Base-by-base conservation (phyloP, 768 basidiomycete genomes). In the Favolaschia claudopus region DNA sequence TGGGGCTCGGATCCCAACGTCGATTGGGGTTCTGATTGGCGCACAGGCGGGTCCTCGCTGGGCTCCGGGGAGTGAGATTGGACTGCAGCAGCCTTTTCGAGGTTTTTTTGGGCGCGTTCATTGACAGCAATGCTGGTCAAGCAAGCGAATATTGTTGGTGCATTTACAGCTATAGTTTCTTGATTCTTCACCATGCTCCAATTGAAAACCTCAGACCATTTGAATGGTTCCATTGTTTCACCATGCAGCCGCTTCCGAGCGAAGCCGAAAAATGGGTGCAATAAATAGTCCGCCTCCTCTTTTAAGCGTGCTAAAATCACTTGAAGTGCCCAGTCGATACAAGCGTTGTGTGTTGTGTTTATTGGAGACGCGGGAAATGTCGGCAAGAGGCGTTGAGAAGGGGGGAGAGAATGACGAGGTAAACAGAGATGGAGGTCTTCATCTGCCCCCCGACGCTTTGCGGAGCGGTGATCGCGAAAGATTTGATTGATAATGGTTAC, bases 351-450 rank as follows among this genome's bases (percentile, higher is more conserved):
- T 22, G 55, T 56, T 13, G 17, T 38, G 15, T 56, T 46, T 7
- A 28, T 12, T 1, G n/a, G 15, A 15, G 12, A 5, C 6, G 28
- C 17, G 0, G 55, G 55, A 34, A 57, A 31, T 20, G n/a, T 25
- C 22, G 55, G 46, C 7, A 32, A 20, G 24, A 49, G 46, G 1
- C 55, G 55, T 12, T 32, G 46, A n/a, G 55, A 57, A 15, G 55
- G 55, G 17, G 55, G 55, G 34, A 57, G 55, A 1, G 55, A 45
- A 37, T 57, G 15, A 1, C 55, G 55, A 27, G 55, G 55, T 15
- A 57, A 32, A 34, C 34, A 45, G 15, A 57, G 15, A 33, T 34
- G 24, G 5, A 46, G 17, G 4, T 37, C 28, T 1, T 48, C 46
- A 17, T 32, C 46, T 4, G n/a, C 55, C 14, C 4, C 14, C 10